Evolutionary conservation across 2,329 filamentous ascomycete genomes (phyloP).

Genomic region (Bipolaris gigantea): DNA sequence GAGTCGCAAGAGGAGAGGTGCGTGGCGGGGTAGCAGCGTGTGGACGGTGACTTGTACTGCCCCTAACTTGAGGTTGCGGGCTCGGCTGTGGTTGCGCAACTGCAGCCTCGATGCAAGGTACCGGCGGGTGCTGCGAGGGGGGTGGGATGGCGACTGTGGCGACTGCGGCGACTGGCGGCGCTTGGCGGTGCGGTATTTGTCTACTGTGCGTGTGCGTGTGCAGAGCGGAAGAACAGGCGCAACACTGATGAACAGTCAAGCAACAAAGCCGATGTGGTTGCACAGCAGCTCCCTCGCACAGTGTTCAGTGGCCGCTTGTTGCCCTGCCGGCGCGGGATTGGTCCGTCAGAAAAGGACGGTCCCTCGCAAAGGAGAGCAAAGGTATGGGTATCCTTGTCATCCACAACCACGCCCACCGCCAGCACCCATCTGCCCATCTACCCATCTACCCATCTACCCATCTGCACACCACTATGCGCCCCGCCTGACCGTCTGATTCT

Average conservation of each 20-base stretch:
- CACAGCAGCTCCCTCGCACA: neutral
- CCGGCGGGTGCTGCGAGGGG: neutral
- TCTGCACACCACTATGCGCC: too few relatives aligned
- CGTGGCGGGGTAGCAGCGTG: conserved; percentile 12
- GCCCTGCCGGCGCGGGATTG: conserved; percentile 11
- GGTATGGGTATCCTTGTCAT: conserved; percentile 12
- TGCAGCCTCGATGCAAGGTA: conserved; percentile 20
- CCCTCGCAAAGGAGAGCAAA: conserved; percentile 3
- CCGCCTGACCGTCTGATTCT: too few relatives aligned
- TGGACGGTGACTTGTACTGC: conserved; percentile 9
- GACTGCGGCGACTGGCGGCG: conserved; percentile 12
- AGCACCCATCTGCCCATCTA: neutral
- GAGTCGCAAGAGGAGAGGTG: neutral
- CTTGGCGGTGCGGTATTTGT: neutral
- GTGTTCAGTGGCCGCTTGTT: conserved; percentile 18
- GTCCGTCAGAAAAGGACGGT: neutral
- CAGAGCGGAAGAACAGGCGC: conserved; percentile 7
- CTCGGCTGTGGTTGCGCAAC: conserved; percentile 22
- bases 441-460: too few relatives aligned
- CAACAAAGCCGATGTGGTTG: neutral
- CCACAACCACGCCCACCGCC: neutral
- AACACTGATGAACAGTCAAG: neutral
- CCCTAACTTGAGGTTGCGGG: conserved; percentile 23
- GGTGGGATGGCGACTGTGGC: neutral
- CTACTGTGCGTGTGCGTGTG: neutral